Evolutionary conservation across 106 monocot genomes (phyloP).

Genomic region (Allium sativum): DNA sequence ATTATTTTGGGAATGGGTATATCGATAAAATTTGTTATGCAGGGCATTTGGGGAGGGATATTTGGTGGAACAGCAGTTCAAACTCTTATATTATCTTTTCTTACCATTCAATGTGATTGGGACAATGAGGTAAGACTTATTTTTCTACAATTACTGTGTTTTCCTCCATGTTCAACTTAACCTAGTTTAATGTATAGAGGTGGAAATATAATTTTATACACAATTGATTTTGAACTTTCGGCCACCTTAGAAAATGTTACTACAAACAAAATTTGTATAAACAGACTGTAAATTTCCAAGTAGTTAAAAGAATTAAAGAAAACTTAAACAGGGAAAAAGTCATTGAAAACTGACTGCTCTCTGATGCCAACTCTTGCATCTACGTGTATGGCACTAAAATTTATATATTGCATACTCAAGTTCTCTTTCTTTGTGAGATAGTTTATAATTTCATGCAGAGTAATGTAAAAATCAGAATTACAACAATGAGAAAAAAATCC

Average conservation of each 20-base stretch:
- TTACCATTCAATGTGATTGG: constrained; percentile 71
- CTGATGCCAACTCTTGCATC: too few species aligned
- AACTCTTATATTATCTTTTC: constrained; percentile 39
- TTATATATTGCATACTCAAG: too few species aligned
- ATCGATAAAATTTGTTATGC: background rate
- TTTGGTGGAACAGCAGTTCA: constrained; percentile 77
- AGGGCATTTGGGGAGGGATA: constrained; percentile 91
- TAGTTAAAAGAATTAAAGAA: too few species aligned
- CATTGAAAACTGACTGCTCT: background rate
- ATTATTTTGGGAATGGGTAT: background rate
- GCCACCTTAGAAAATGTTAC: too few species aligned
- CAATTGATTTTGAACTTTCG: background rate
- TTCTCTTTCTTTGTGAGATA: background rate
- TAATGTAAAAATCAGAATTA: background rate
- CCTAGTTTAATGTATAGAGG: background rate
- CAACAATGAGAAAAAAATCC: background rate
- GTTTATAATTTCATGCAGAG: background rate
- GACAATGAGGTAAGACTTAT: constrained; percentile 43
- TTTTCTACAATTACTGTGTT: too few species aligned
- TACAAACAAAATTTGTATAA: too few species aligned
- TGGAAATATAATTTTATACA: background rate
- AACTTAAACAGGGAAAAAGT: too few species aligned
- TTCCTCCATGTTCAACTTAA: background rate
- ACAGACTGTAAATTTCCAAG: too few species aligned
- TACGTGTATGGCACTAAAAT: too few species aligned